Evolutionary conservation across 1,284 basidiomycete genomes (phyloP), one percentile per base, ranked within the genome.

Genomic region (Schizophyllum commune): DNA sequence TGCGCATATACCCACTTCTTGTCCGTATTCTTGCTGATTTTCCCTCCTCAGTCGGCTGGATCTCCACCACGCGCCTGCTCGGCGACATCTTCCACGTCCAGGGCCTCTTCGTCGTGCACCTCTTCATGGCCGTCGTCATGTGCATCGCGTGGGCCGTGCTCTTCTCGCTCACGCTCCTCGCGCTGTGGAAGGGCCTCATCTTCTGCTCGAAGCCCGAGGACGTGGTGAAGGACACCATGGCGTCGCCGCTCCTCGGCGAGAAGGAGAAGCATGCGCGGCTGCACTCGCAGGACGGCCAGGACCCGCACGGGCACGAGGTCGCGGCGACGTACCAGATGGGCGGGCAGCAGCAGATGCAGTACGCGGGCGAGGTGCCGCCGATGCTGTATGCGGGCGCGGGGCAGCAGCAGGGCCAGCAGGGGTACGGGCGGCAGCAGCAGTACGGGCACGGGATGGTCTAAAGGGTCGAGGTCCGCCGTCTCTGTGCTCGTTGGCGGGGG

Each of bases 171-270:
- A 81, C 79, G 0, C 58, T 69, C n/a, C 34, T 74, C 52, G 79
- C 78, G 2, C 79, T 80, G 67, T 72, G 68, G 66, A 74, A 73
- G 61, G 79, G 79, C 17, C 66, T 74, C 52, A 80, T 81, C n/a
- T 79, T 80, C 67, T 67, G 72, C 19, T 77, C 77, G n/a, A 72
- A 73, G 53, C 71, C 73, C 20, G 76, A 77, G 63, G 79, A 80
- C 57, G 77, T 80, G 33, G 61, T 79, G 53, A 73, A 73, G 60
- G 79, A 81, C 61, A 63, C 65, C 8, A 56, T 61, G 39, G 2
- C 39, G 4, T 11, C 39, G 4, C 39, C 39, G 39, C 39, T 47
- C 27, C 21, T 27, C 34, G 21, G 54, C 58, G 9, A 27, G 59
- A 15, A 56, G 32, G 32, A 60, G 55, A 13, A 60, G 55, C 32